phyloP scores from a whole-genome alignment of 176 grass and related monocot genomes.

The Cenchrus americanus region DNA sequence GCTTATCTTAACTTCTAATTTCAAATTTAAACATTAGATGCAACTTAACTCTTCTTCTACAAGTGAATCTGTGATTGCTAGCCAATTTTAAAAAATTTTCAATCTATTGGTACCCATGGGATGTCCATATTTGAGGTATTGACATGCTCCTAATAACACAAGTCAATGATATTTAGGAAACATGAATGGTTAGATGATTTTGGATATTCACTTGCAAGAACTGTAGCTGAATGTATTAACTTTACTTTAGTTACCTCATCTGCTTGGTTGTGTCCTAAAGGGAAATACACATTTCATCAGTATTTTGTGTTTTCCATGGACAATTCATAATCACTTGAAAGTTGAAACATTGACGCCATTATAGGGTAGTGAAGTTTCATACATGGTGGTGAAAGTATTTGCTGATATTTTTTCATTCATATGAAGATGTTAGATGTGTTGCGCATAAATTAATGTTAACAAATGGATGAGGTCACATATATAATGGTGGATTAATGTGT shows the following conservation, averaged over 20 bases:
- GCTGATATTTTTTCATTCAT: neutral
- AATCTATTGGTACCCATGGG: too few species aligned
- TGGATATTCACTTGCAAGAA: neutral
- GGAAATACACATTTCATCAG: neutral
- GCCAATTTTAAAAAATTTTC: too few species aligned
- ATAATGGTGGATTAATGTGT: conserved; percentile 7
- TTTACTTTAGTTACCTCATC: neutral
- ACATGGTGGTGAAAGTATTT: neutral
- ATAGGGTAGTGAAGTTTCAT: neutral
- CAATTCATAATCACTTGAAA: neutral
- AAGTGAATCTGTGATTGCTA: too few species aligned
- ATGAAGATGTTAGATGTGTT: neutral
- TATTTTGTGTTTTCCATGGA: conserved; percentile 1
- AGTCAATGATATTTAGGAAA: neutral
- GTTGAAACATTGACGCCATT: neutral
- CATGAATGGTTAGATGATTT: neutral
- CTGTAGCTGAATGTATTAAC: neutral
- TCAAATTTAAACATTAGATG: neutral
- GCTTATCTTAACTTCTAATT: conserved; percentile 14
- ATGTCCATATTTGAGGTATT: too few species aligned
- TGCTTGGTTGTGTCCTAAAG: neutral
- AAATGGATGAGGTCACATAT: neutral
- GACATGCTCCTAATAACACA: too few species aligned
- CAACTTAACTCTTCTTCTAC: neutral
- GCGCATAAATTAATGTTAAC: neutral